Evolutionary conservation across 2,329 filamentous ascomycete genomes (phyloP), one percentile per base, ranked within the genome.

Genomic region (Aspergillus pseudoterreus): DNA sequence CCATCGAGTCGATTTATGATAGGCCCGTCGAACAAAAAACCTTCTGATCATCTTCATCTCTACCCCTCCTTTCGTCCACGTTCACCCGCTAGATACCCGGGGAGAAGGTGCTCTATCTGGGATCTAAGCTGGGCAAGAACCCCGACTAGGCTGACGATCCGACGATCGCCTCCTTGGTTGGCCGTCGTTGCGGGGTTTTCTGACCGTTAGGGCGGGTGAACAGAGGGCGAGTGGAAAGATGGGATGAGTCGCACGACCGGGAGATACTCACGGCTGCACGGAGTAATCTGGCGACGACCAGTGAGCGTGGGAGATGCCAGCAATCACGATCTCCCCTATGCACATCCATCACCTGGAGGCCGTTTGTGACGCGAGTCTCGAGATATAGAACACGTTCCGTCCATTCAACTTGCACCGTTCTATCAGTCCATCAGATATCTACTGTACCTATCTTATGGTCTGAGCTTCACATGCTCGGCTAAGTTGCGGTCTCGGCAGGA

Each of bases 401-500:
- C 6, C n/a, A 39, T 39, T n/a, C n/a, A 15, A 45, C n/a, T n/a
- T n/a, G 21, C 12, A 17, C 3, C n/a, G 19, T 19, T 43, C 32
- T 19, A 17, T 15, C 35, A 19, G 17, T 39, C 45, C 30, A 41
- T 47, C 15, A 30, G 33, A 12, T n/a, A 22, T 1, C 19, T 19
- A 22, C 22, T 6, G 22, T 6, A 41, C 21, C 27, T 10, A 11
- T 24, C 15, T 22, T 22, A 17, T 4, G 8, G 6, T 14, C 17
- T 36, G 12, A 33, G 15, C 36, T 63, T 64, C 59, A 64, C 61
- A 63, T 64, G 60, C 59, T 63, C 62, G 57, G 60, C 55, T 59
- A 59, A 58, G 54, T 56, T 44, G 45, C 54, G 46, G 43, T 52
- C 49, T 56, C 50, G 52, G 19, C 32, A 38, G 35, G 15, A 38